A percentile compares a stretch with the other conserved stretches of the same genome.
Conservation (phyloP, 805 yeast species). For the Yarrowia bubula region DNA sequence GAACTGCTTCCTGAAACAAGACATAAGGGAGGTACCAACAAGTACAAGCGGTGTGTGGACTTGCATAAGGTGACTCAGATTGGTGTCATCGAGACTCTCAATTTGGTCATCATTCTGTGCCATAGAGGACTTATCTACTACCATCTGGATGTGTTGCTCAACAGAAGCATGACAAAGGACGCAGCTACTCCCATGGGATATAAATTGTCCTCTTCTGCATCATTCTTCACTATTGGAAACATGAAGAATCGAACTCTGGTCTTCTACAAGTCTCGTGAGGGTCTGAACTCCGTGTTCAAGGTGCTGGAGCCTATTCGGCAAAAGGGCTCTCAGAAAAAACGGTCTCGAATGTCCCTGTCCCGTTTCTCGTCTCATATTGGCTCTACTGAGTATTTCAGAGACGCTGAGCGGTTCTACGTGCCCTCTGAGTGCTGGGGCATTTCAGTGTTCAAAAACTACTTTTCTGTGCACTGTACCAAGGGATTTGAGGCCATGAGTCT, state of each 20-base stretch:
- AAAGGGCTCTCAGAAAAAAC: conserved; percentile 34
- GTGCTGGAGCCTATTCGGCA: conserved; percentile 56
- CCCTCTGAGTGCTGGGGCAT: conserved; percentile 59
- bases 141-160: conserved; percentile 58
- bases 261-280: conserved; percentile 55
- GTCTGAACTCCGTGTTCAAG: conserved; percentile 52
- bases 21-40: conserved; percentile 33
- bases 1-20: conserved; percentile 31
- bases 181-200: conserved; percentile 45
- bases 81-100: conserved; percentile 56
- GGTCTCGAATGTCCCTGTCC: conserved; percentile 34
- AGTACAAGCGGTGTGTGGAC: conserved; percentile 48
- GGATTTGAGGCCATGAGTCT: conserved; percentile 67
- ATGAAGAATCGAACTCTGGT: conserved; percentile 62
- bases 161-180: conserved; percentile 28
- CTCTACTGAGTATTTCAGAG: conserved; percentile 45
- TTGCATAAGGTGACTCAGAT: conserved; percentile 55
- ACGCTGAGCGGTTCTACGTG: conserved; percentile 49
- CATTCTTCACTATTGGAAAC: conserved; percentile 63
- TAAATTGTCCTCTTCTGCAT: conserved; percentile 36
- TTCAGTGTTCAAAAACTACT: conserved; percentile 61
- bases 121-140: conserved; percentile 60
- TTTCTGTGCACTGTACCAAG: conserved; percentile 63
- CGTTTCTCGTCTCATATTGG: conserved; percentile 31
- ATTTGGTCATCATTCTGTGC: conserved; percentile 57